Percentiles rank a stretch among this genome's conserved stretches.
Evolutionary conservation across 202 grass and related monocot genomes (phyloP).

Genomic region (Zoysia matrella): DNA sequence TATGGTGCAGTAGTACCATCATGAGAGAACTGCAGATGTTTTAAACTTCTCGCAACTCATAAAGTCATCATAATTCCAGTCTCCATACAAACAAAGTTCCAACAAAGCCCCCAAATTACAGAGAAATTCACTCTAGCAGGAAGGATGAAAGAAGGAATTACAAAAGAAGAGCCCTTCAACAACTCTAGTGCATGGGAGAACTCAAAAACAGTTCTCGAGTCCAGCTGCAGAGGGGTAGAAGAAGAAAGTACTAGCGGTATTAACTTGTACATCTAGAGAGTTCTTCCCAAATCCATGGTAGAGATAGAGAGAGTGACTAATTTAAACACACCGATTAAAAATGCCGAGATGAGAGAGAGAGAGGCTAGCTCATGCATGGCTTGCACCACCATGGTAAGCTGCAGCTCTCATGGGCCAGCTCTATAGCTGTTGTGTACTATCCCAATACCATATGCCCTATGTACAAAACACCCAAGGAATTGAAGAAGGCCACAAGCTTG

Average conservation of each 20-base stretch:
- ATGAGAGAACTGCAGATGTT: conserved; percentile 46
- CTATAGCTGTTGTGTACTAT: conserved; percentile 41
- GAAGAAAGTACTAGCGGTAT: conserved; percentile 42
- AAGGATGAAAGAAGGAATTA: conserved; percentile 2
- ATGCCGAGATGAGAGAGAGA: conserved; percentile 51
- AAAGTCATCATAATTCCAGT: conserved; percentile 39
- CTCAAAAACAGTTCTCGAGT: conserved; percentile 68
- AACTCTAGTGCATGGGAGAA: conserved; percentile 46
- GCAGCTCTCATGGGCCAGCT: conserved; percentile 43
- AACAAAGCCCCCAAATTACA: conserved; percentile 22
- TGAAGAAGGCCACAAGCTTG: conserved; percentile 17
- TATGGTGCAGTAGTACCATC: conserved; percentile 32
- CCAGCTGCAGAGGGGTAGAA: conserved; percentile 44
- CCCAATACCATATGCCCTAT: conserved; percentile 60
- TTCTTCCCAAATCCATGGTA: conserved; percentile 45
- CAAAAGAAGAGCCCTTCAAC: conserved; percentile 1
- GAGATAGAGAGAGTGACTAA: conserved; percentile 42
- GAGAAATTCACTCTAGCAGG: conserved; percentile 40
- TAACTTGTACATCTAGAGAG: conserved; percentile 54
- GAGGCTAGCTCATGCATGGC: conserved; percentile 24
- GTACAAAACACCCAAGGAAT: conserved; percentile 50
- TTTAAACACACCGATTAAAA: conserved; percentile 60
- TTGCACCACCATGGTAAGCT: conserved; percentile 54
- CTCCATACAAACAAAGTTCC: conserved; percentile 54
- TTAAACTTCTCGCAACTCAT: conserved; percentile 62